Evolutionary conservation across 2,329 filamentous ascomycete species (phyloP), one percentile per base, ranked within the genome.

Genomic region (Xylariaceae sp.): DNA sequence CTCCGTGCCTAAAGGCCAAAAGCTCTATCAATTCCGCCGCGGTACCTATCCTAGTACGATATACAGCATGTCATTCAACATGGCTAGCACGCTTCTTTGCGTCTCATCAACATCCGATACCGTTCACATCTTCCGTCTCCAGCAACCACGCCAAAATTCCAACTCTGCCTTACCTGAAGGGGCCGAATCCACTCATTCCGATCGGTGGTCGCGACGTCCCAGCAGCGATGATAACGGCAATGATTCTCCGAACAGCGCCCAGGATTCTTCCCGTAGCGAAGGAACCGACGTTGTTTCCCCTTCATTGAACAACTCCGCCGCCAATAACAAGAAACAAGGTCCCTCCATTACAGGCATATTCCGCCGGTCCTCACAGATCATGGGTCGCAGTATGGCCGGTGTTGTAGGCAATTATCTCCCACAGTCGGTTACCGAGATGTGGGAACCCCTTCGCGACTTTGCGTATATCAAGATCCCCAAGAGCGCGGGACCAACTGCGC

Each of bases 31-130:
- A 72, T 99, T 99, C 76, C 86, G 94, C 61, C 86, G 94, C 64
- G 94, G 94, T 49, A 97, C 93, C 2, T 97, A 97, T 74, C 94
- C 94, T 0, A 92, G 92, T 1, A 88, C 90, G 47, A 99, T 99
- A 67, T 97, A 92, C 77, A 96, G 92, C 83, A 97, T 99, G 92
- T 96, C 92, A 1, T 99, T 99, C 77, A 99, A 99, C 74, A 87
- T 92, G 53, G 92, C 89, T 60, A 96, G 92, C 2, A 96, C 92
- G 1, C 80, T 99, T 9, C 83, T 99, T 42, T 97, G 92, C 70
- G 92, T 99, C 47, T 97, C 94, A 4, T 97, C 93, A 2, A 92
- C 92, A 1, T 96, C 92, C 0, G 94, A 99, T 70, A 99, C 94
- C 0, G 88, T 99, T 8, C 94, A 99, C 73, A 92, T 99, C 55